Evolutionary conservation across 2,329 filamentous ascomycete genomes (phyloP).

Genomic region (Colletotrichum cordylinicola): DNA sequence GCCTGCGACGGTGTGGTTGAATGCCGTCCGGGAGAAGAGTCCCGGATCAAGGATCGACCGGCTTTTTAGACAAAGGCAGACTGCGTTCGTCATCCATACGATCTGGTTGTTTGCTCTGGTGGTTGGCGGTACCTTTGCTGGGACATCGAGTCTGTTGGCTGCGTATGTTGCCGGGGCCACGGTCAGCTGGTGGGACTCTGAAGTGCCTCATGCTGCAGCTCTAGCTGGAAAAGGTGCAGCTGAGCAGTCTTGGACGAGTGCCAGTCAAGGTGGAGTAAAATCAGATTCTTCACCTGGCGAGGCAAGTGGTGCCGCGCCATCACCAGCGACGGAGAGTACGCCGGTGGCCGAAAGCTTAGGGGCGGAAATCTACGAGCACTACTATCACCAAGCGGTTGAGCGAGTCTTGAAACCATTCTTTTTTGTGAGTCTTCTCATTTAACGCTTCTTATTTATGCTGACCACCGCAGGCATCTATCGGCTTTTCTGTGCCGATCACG

Average conservation of each 20-base stretch:
- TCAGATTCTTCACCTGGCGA: neutral
- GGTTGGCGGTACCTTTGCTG: constrained; percentile 60
- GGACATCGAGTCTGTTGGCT: constrained; percentile 67
- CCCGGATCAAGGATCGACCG: constrained; percentile 25
- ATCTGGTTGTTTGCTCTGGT: constrained; percentile 54
- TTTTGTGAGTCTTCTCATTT: constrained; percentile 57
- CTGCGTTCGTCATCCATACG: constrained; percentile 53
- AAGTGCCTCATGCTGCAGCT: constrained; percentile 29
- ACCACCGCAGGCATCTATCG: constrained; percentile 60
- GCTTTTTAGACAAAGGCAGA: constrained; percentile 33
- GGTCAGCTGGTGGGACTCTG: constrained; percentile 64
- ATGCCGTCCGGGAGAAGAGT: constrained; percentile 31
- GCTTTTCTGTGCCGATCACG: constrained; percentile 79
- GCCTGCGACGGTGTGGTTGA: constrained; percentile 44
- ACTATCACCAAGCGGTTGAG: constrained; percentile 44
- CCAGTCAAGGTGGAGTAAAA: neutral
- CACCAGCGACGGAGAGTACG: neutral
- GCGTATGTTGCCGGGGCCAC: constrained; percentile 67
- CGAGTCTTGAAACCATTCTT: constrained; percentile 73
- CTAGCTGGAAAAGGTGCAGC: neutral
- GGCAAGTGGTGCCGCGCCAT: neutral
- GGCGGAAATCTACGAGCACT: constrained; percentile 40
- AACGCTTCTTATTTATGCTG: neutral
- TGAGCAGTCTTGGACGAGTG: neutral
- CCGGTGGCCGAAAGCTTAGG: neutral